phyloP scores from a whole-genome alignment of 768 basidiomycete genomes.

The Lepiota brunneoincarnata region DNA sequence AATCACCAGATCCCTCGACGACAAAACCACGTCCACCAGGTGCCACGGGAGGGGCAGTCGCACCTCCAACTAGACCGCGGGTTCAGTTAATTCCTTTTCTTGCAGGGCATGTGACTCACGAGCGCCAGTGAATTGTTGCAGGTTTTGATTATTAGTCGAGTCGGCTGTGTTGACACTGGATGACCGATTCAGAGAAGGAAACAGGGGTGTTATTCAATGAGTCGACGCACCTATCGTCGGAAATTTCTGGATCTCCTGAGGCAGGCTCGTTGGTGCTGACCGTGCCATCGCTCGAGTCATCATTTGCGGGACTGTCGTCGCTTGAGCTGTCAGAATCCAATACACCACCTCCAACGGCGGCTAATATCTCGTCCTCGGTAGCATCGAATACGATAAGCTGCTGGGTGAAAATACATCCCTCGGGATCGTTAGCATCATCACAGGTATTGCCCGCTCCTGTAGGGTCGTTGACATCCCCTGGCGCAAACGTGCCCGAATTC shows the following conservation, averaged over 20 bases:
- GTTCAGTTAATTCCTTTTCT: background rate
- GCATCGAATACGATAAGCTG: constrained; percentile 57
- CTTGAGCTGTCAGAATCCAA: constrained; percentile 19
- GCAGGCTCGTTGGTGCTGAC: background rate
- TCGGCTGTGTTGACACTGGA: constrained; percentile 14
- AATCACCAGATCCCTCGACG: constrained; percentile 41
- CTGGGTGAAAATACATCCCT: constrained; percentile 63
- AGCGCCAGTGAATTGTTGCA: constrained; percentile 51
- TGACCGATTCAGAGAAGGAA: constrained; percentile 12
- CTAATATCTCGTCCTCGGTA: constrained; percentile 53
- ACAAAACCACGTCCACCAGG: constrained; percentile 46
- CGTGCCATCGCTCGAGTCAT: constrained; percentile 10
- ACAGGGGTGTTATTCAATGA: background rate
- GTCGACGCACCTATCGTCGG: background rate
- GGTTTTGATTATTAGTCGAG: constrained; percentile 28
- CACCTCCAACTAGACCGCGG: constrained; percentile 37
- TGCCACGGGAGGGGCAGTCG: constrained; percentile 40
- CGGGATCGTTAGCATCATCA: constrained; percentile 47
- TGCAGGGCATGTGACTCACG: constrained; percentile 27
- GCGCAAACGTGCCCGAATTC: constrained; percentile 60
- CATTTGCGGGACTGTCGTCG: constrained; percentile 8
- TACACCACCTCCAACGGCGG: constrained; percentile 40
- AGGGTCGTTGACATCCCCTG: constrained; percentile 47
- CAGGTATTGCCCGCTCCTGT: constrained; percentile 58
- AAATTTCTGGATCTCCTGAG: constrained; percentile 6